Evolutionary conservation across 2,329 filamentous ascomycete genomes (phyloP).

Genomic region (Zarea fungicola): DNA sequence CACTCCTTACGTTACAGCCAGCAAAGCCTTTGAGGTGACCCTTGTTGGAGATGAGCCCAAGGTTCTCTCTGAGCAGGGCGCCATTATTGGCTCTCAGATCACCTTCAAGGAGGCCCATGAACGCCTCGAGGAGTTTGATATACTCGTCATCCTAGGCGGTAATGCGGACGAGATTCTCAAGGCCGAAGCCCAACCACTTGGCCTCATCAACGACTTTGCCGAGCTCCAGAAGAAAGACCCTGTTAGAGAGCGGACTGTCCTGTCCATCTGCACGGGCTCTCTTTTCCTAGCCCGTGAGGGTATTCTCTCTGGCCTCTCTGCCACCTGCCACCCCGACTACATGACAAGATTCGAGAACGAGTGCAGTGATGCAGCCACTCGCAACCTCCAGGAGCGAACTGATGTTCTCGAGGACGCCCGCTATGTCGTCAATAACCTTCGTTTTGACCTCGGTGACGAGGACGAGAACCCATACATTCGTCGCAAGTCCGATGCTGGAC

Average conservation of each 20-base stretch:
- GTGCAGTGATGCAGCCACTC: slow-evolving; percentile 67
- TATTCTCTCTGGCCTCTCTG: slow-evolving; percentile 71
- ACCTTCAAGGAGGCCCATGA: slow-evolving; percentile 74
- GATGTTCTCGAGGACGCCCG: slow-evolving; percentile 76
- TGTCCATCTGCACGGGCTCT: slow-evolving; percentile 75
- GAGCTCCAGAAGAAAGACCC: slow-evolving; percentile 77
- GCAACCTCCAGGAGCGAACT: slow-evolving; percentile 68
- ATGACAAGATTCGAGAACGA: slow-evolving; percentile 77
- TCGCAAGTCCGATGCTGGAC: slow-evolving; percentile 62
- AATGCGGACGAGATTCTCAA: slow-evolving; percentile 59
- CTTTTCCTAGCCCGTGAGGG: slow-evolving; percentile 73
- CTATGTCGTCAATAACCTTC: slow-evolving; percentile 88
- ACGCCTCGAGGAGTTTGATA: slow-evolving; percentile 68
- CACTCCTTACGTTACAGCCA: slow-evolving; percentile 34
- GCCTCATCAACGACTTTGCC: slow-evolving; percentile 69
- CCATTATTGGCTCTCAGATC: slow-evolving; percentile 68
- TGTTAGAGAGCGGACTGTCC: slow-evolving; percentile 71
- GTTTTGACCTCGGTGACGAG: slow-evolving; percentile 76
- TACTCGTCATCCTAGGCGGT: slow-evolving; percentile 74
- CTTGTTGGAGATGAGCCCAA: slow-evolving; percentile 49
- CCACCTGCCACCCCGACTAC: slow-evolving; percentile 77
- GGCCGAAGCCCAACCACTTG: slow-evolving; percentile 61
- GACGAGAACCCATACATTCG: slow-evolving; percentile 82
- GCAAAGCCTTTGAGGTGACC: slow-evolving; percentile 55
- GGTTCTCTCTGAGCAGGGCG: slow-evolving; percentile 56